phyloP scores from a whole-genome alignment of 192 early-diverging fungal genomes.

The Coemansia sp. region DNA sequence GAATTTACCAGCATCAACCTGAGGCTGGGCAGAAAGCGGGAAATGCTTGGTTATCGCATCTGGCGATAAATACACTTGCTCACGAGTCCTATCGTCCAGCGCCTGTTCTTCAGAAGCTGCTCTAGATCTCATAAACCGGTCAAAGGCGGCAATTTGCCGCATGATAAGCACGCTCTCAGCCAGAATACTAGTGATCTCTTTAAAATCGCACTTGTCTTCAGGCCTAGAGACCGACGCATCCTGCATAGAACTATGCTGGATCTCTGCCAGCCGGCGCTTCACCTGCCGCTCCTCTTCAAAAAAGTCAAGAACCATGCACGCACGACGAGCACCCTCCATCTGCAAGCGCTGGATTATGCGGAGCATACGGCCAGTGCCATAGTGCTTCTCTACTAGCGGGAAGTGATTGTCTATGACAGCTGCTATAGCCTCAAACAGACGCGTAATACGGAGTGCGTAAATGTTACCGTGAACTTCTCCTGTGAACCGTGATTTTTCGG shows the following conservation, averaged over 20 bases:
- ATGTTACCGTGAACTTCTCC: slow-evolving; percentile 31
- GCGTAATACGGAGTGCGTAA: slow-evolving; percentile 76
- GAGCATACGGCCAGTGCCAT: slow-evolving; percentile 85
- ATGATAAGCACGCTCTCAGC: slow-evolving; percentile 79
- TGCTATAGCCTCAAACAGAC: slow-evolving; percentile 87
- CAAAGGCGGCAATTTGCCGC: slow-evolving; percentile 74
- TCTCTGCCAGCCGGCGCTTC: slow-evolving; percentile 45
- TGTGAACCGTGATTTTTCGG: slow-evolving; percentile 63
- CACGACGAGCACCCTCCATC: slow-evolving; percentile 82
- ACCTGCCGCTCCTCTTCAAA: slow-evolving; percentile 74
- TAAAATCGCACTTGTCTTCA: slow-evolving; percentile 48
- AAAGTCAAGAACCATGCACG: slow-evolving; percentile 68
- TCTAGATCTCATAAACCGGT: slow-evolving; percentile 79
- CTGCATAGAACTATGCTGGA: slow-evolving; percentile 12
- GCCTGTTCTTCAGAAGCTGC: slow-evolving; percentile 55
- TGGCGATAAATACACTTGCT: slow-evolving; percentile 32
- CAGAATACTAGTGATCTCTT: slow-evolving; percentile 76
- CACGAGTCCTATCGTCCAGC: slow-evolving; percentile 1
- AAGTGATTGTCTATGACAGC: slow-evolving; percentile 85
- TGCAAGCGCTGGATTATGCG: slow-evolving; percentile 85
- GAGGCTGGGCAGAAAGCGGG: slow-evolving; percentile 16
- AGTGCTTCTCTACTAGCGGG: slow-evolving; percentile 75
- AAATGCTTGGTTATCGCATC: slow-evolving; percentile 17
- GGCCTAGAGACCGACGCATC: too few relatives aligned
- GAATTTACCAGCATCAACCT: neutral